A percentile compares a stretch with the other conserved stretches of the same genome.
phyloP scores from a whole-genome alignment of 495 filamentous ascomycete genomes.

The Jackrogersella minutella region DNA sequence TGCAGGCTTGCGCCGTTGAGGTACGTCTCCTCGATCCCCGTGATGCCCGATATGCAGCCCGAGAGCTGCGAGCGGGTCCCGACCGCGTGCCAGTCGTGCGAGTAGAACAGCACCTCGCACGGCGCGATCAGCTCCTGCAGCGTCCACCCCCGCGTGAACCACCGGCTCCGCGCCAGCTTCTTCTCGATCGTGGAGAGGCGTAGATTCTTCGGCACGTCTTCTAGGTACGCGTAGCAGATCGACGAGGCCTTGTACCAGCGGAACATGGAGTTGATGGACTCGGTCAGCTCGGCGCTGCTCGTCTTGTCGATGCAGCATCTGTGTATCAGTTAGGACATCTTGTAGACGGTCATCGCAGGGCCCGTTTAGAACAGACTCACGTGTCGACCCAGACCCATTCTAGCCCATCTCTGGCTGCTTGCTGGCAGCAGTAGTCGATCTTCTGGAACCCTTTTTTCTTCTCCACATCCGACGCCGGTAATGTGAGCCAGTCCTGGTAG shows the following conservation, averaged over 20 bases:
- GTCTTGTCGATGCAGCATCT: constrained; percentile 53
- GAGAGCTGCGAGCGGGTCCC: constrained; percentile 34
- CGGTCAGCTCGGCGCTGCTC: constrained; percentile 49
- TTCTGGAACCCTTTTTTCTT: constrained; percentile 13
- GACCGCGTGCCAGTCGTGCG: constrained; percentile 21
- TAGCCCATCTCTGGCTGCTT: constrained; percentile 40
- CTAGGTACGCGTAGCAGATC: constrained; percentile 49
- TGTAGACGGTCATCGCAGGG: not conserved
- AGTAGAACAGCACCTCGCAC: constrained; percentile 30
- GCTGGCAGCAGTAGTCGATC: constrained; percentile 40
- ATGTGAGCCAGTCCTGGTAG: constrained; percentile 30
- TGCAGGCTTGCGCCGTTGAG: constrained; percentile 21
- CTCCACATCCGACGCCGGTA: not conserved
- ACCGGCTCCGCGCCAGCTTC: constrained; percentile 30
- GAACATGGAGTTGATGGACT: constrained; percentile 52
- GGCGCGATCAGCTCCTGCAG: constrained; percentile 50
- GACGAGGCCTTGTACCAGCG: constrained; percentile 44
- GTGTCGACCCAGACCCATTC: constrained; percentile 51
- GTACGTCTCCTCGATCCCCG: constrained; percentile 26
- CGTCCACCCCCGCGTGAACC: constrained; percentile 55
- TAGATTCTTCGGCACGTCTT: constrained; percentile 37
- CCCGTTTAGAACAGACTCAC: constrained; percentile 10
- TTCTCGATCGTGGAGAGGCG: constrained; percentile 4
- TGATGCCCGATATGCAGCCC: constrained; percentile 21
- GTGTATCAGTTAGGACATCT: not conserved